These are phyloP conservation scores for Tulasnella sp. DNA, from an alignment of 768 basidiomycete species.

Conservation along the genomic window DNA sequence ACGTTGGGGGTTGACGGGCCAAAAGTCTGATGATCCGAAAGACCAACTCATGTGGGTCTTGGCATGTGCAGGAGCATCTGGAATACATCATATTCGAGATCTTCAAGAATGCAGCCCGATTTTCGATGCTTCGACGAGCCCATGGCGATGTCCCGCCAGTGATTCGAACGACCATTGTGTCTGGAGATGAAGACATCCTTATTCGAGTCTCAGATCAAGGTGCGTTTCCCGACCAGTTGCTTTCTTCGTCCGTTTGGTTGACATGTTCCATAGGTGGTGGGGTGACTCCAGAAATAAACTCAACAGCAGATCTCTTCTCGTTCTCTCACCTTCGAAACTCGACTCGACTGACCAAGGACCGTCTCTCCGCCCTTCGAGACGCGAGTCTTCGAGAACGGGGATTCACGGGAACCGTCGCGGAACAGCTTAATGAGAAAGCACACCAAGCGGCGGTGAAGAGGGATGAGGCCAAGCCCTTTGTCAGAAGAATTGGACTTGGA, in stretches of 20 bases:
- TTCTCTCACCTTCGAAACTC: slow-evolving; percentile 84
- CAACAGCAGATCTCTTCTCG: slow-evolving; percentile 77
- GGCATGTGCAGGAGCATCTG: slow-evolving; percentile 20
- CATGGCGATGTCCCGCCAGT: slow-evolving; percentile 44
- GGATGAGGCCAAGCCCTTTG: neutral
- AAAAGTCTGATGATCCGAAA: neutral
- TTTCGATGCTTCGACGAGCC: slow-evolving; percentile 40
- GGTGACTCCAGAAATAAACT: slow-evolving; percentile 48
- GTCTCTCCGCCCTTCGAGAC: slow-evolving; percentile 62
- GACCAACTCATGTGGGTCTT: neutral
- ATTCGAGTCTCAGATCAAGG: slow-evolving; percentile 92
- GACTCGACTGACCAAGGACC: slow-evolving; percentile 58
- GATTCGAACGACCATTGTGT: slow-evolving; percentile 70
- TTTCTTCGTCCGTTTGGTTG: neutral
- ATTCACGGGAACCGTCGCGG: slow-evolving; percentile 71
- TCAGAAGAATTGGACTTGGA: slow-evolving; percentile 63
- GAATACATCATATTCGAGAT: slow-evolving; percentile 80
- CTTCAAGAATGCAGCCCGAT: slow-evolving; percentile 75
- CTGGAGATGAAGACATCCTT: slow-evolving; percentile 65
- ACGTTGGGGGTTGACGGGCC: neutral
- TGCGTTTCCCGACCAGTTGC: slow-evolving; percentile 31
- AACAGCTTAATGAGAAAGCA: slow-evolving; percentile 59
- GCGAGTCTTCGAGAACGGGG: slow-evolving; percentile 59
- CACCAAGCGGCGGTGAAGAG: slow-evolving; percentile 25
- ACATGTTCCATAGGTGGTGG: slow-evolving; percentile 56